Percentiles rank a stretch among this genome's conserved stretches.
Evolutionary conservation across 495 filamentous ascomycete genomes (phyloP).

Genomic region (Coniosporium apollinis): DNA sequence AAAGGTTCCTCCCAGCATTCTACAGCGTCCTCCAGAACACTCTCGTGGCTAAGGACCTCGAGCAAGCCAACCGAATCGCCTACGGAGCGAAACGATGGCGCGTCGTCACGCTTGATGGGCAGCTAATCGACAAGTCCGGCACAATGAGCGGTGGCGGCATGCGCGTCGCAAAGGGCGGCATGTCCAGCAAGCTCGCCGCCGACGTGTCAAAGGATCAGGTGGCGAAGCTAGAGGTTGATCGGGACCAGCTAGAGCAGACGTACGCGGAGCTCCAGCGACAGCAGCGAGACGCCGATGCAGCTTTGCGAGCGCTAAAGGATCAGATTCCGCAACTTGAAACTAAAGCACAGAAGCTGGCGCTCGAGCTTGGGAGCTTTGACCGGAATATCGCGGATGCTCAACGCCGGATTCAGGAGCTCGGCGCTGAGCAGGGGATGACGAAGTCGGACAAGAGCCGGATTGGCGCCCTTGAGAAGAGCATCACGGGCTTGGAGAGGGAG

Average conservation of each 20-base stretch:
- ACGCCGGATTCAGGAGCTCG: slow-evolving; percentile 66
- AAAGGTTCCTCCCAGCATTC: slow-evolving; percentile 80
- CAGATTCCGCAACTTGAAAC: slow-evolving; percentile 76
- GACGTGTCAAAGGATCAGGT: slow-evolving; percentile 80
- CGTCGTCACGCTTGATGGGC: slow-evolving; percentile 87
- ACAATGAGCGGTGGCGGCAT: slow-evolving; percentile 96
- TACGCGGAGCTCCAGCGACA: slow-evolving; percentile 68
- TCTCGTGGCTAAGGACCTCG: slow-evolving; percentile 77
- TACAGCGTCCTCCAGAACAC: slow-evolving; percentile 88
- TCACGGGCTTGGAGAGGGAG: slow-evolving; percentile 56
- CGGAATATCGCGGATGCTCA: slow-evolving; percentile 73
- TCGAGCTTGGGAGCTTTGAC: slow-evolving; percentile 76
- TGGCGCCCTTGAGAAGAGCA: slow-evolving; percentile 54
- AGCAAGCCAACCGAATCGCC: slow-evolving; percentile 89
- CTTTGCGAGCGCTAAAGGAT: slow-evolving; percentile 55
- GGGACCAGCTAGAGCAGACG: slow-evolving; percentile 64
- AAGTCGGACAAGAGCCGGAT: slow-evolving; percentile 59
- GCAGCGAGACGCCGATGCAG: slow-evolving; percentile 56
- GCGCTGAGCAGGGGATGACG: slow-evolving; percentile 59
- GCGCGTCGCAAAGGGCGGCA: slow-evolving; percentile 70
- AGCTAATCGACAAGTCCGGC: slow-evolving; percentile 91
- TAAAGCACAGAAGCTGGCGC: slow-evolving; percentile 75
- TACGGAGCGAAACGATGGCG: slow-evolving; percentile 87
- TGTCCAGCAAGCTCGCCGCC: slow-evolving; percentile 86
- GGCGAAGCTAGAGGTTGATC: slow-evolving; percentile 64